Conservation (phyloP, 2,329 filamentous ascomycete species). For the Aspergillus pseudonomiae region DNA sequence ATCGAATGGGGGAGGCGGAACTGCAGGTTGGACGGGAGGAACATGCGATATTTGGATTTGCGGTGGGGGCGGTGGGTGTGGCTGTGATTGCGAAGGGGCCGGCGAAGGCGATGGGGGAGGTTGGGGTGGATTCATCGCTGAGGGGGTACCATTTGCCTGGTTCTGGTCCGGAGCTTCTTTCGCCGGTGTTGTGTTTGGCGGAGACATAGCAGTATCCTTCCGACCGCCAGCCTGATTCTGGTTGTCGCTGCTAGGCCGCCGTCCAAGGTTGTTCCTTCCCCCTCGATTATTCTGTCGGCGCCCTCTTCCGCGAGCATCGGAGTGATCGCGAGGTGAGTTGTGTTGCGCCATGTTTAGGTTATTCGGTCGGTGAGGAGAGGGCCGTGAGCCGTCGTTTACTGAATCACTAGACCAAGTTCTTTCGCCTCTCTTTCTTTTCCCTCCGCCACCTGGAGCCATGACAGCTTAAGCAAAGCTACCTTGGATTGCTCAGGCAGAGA, state of each 20-base stretch:
- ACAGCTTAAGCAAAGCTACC: slow-evolving; percentile 29
- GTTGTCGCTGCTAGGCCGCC: slow-evolving; percentile 38
- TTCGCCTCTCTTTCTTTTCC: slow-evolving; percentile 60
- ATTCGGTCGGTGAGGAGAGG: slow-evolving; percentile 51
- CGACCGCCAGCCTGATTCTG: slow-evolving; percentile 38
- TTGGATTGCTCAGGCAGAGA: slow-evolving; percentile 29
- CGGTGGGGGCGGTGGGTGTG: slow-evolving; percentile 17
- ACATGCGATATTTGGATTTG: slow-evolving; percentile 17
- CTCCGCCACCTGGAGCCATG: slow-evolving; percentile 55
- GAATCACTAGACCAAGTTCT: slow-evolving; percentile 49
- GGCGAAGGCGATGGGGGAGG: slow-evolving; percentile 26
- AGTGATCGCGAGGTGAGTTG: slow-evolving; percentile 41
- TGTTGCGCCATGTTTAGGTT: slow-evolving; percentile 57
- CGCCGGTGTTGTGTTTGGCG: slow-evolving; percentile 31
- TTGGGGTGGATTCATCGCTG: slow-evolving; percentile 20
- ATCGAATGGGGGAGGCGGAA: slow-evolving; percentile 55
- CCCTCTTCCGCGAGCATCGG: slow-evolving; percentile 42
- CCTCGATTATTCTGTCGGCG: slow-evolving; percentile 44
- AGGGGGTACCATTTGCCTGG: slow-evolving; percentile 31
- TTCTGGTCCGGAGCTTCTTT: slow-evolving; percentile 33
- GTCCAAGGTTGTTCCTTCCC: slow-evolving; percentile 39
- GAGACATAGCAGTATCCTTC: slow-evolving; percentile 35
- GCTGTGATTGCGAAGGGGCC: slow-evolving; percentile 20
- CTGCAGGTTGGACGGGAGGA: slow-evolving; percentile 20
- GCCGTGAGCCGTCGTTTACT: slow-evolving; percentile 43